Base-by-base conservation (phyloP, 2,329 filamentous ascomycete genomes). In the Furcasterigmium sp. region DNA sequence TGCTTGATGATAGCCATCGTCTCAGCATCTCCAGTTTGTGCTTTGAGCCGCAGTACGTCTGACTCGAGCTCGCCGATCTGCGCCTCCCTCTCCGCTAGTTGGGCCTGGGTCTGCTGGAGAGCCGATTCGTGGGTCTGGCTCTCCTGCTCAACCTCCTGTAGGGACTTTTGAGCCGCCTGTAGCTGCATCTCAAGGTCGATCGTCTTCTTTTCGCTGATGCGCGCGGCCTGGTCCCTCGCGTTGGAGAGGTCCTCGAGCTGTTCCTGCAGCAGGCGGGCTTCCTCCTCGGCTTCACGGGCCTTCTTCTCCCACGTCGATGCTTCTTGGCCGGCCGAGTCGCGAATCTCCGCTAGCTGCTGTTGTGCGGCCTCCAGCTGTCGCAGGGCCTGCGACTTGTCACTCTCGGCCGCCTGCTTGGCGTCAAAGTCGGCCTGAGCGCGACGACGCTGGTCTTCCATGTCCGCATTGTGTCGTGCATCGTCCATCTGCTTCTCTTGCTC, bases 361-460 rank as follows among this genome's bases (percentile, higher is more conserved):
- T 72, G 68, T 9, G 78, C 46, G 0, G 63, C 56, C 42, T 80
- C 76, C 3, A 73, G 58, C 52, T 79, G 72, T 13, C 73, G 64
- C 21, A 67, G 56, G 0, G 73, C 70, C 35, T 73, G 74, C 8
- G 65, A 64, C 37, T 69, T 72, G 36, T 78, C 78, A 0, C 67
- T 67, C 51, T 85, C 80, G 21, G 79, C 80, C 0, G 69, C 67
- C 48, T 84, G 78, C 36, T 76, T 75, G 36, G 72, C 72, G 55
- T 87, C 84, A 56, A 87, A 90, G 57, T 95, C 91, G 8, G 87
- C 84, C 55, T 96, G 90, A n/a, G 87, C 85, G 49, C 85, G 86
- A 38, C 83, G 75, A 51, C 87, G 83, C 2, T 84, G 75, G 44
- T 95, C 89, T 48, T 91, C 82, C 18, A 95, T 64, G 56, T 95